Evolutionary conservation across 148 eudicot genomes (phyloP), one percentile per base, ranked within the genome.

Genomic region (Persicaria tinctoria): DNA sequence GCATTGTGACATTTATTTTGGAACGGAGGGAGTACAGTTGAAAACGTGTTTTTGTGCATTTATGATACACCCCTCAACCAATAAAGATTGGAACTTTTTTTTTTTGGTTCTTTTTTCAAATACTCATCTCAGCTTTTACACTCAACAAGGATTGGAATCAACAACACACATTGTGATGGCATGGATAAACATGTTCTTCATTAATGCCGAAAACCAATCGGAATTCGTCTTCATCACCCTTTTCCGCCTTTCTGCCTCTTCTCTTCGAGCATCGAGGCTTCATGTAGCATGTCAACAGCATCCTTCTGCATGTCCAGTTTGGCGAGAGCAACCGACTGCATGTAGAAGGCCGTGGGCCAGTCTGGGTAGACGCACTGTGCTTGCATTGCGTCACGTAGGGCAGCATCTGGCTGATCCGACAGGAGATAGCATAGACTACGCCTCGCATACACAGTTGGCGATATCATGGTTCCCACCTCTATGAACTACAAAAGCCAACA

Each of bases 371-470:
- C 78, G 13, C 78, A 76, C 50, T 76, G 78, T 17, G 78, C 78
- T 53, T 76, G 78, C 78, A 76, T 76, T 51, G 78, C 78, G 14
- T 76, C 78, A 3, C 78, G 73, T 17, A 76, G 56, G 78, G 78
- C 78, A 8, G 78, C 78, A 32, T 76, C 73, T 1, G 78, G 71
- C 70, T 76, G 78, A 54, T 76, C 73, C 8, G 57, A 68, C 73
- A 76, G 38, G 48, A 76, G 50, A 68, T 68, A 68, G 73, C 73
- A 76, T 13, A 76, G 73, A 53, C 78, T 76, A 1, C 78, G 78
- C 13, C 78, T 50, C 0, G 78, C 78, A 50, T 76, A 76, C 13
- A 76, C 78, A 4, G 78, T 76, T 66, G 78, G 73, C 51, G 78
- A 76, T 20, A 76, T 17, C 78, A 76, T 76, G 5, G 78, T 76